Base-by-base conservation (phyloP, 768 basidiomycete species). In the Mycena indigotica region DNA sequence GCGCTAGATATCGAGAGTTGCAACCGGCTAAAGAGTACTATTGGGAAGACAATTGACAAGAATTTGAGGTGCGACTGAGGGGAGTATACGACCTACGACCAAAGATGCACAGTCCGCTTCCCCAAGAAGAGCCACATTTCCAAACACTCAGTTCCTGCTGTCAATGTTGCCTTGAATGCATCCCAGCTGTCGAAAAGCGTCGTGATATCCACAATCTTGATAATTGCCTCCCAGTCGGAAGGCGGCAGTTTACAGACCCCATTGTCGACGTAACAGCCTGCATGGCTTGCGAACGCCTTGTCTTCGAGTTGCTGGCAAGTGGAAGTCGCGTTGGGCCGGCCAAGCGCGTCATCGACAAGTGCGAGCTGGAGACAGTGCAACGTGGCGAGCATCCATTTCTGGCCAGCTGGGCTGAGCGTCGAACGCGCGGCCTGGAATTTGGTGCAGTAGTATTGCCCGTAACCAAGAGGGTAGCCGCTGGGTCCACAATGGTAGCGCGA, bases 341-440 rank as follows among this genome's bases (percentile, higher is more conserved):
- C 65, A 6, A 68, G 53, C 1, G 68, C 73, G 23, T 77, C 74
- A 1, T 70, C 70, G 2, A 81, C 74, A 21, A 81, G 71, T 2
- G 70, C 72, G 0, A 56, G 59, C 56, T 81, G 80, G 6, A 82
- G 71, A 54, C 80, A 82, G 49, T 73, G 72, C 79, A 82, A 79
- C 16, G 76, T 77, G 29, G 70, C 65, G 30, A 75, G 30, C 72
- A 81, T 74, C 80, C 80, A 82, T 35, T 60, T 66, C 54, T 77
- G 71, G 0, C 80, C 80, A 4, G 29, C 44, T 0, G 65, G 16
- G 25, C 71, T 71, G 12, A 82, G 67, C 40, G 63, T 23, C 17
- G 30, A 49, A 13, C 70, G 69, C 12, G 71, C 50, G 21, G 64
- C 61, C 13, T 65, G 65, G 66, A 81, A 81, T 16, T 71, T 75